Percentiles rank a stretch among this genome's conserved stretches.
These are phyloP conservation scores for Diutina catenulata DNA, from an alignment of 1,139 yeast genomes.

Conservation along the genomic window DNA sequence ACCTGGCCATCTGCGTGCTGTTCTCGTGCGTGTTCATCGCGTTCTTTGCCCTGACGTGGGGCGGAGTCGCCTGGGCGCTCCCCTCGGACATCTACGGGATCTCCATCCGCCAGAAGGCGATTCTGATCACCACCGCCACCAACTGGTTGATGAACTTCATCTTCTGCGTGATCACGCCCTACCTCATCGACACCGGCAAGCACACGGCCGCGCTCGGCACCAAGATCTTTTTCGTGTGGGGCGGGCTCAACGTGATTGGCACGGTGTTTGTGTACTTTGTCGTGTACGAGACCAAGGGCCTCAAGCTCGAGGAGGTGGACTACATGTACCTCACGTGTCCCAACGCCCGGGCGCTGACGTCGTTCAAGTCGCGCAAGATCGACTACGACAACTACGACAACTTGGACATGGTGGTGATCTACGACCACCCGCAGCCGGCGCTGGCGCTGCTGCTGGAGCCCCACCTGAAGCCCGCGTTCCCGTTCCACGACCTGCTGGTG, in stretches of 20 bases:
- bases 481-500: background rate
- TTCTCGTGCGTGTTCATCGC: conserved; percentile 11
- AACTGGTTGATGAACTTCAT: conserved; percentile 12
- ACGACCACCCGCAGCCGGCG: conserved; percentile 6
- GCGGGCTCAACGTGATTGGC: conserved; percentile 10
- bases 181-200: conserved; percentile 11
- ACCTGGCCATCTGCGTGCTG: conserved; percentile 20
- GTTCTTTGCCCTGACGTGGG: conserved; percentile 12
- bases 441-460: conserved; percentile 6
- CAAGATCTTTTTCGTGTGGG: conserved; percentile 12
- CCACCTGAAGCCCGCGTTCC: conserved; percentile 7
- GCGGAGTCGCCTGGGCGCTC: conserved; percentile 11
- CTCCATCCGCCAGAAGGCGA: conserved; percentile 11
- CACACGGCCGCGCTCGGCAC: conserved; percentile 12
- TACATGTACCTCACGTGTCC: conserved; percentile 26
- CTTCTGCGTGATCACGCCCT: conserved; percentile 12
- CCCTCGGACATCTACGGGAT: conserved; percentile 11
- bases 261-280: conserved; percentile 11
- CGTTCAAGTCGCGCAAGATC: conserved; percentile 28
- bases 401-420: background rate
- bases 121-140: conserved; percentile 11
- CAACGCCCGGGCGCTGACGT: conserved; percentile 30
- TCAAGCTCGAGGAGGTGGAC: conserved; percentile 12
- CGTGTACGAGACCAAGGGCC: conserved; percentile 12
- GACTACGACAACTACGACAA: conserved; percentile 12